These are phyloP conservation scores for Penicillium sp. DNA, from an alignment of 2,329 filamentous ascomycete species.

Conservation along the genomic window DNA sequence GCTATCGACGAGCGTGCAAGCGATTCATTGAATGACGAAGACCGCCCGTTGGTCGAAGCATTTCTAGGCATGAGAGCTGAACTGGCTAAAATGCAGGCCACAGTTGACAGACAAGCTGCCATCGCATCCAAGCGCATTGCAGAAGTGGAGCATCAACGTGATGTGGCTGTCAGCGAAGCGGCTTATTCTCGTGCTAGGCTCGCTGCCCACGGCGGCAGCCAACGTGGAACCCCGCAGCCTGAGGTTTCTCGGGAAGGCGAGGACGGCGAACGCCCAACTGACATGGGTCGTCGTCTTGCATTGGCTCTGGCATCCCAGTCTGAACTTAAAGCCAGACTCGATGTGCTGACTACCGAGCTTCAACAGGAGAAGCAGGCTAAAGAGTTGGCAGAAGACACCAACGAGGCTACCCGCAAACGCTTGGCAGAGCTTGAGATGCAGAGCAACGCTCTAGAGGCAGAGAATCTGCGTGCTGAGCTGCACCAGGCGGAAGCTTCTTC, in stretches of 20 bases:
- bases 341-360: slow-evolving; percentile 68
- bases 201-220: slow-evolving; percentile 74
- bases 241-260: slow-evolving; percentile 60
- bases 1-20: slow-evolving; percentile 72
- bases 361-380: slow-evolving; percentile 79
- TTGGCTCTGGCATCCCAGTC: slow-evolving; percentile 73
- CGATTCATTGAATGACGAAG: slow-evolving; percentile 86
- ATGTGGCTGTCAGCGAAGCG: slow-evolving; percentile 90
- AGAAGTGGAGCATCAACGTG: slow-evolving; percentile 90
- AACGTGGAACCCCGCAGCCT: slow-evolving; percentile 56
- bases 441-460: slow-evolving; percentile 78
- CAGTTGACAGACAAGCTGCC: slow-evolving; percentile 84
- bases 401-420: slow-evolving; percentile 77
- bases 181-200: slow-evolving; percentile 93
- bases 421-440: slow-evolving; percentile 83
- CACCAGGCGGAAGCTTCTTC: slow-evolving; percentile 76
- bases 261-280: slow-evolving; percentile 63
- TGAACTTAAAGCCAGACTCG: slow-evolving; percentile 76
- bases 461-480: slow-evolving; percentile 80
- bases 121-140: slow-evolving; percentile 86
- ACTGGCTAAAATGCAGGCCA: slow-evolving; percentile 81
- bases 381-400: slow-evolving; percentile 84
- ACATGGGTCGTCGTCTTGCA: slow-evolving; percentile 82
- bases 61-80: slow-evolving; percentile 89
- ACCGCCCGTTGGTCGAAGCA: slow-evolving; percentile 88